phyloP scores from a whole-genome alignment of 2,329 filamentous ascomycete genomes.

The Leptographium radiaticola region DNA sequence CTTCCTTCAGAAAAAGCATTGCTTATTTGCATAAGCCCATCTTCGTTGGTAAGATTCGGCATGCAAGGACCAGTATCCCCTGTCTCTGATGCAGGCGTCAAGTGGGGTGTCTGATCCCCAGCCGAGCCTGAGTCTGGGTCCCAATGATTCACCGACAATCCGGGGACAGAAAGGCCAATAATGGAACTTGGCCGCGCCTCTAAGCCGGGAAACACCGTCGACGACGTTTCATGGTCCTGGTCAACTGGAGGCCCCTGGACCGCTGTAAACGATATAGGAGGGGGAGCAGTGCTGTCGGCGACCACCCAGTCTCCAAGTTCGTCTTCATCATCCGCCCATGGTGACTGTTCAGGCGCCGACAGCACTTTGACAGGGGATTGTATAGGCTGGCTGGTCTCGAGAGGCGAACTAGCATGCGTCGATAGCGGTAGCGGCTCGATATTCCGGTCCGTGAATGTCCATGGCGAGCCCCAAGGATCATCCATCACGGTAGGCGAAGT shows the following conservation, averaged over 20 bases:
- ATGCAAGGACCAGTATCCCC: background rate
- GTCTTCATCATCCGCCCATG: conserved; percentile 28
- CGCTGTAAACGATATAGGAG: conserved; percentile 4
- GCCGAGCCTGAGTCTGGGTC: background rate
- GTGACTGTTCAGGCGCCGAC: conserved; percentile 17
- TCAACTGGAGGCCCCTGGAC: background rate
- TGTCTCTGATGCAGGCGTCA: background rate
- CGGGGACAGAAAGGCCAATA: background rate
- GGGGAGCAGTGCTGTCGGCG: conserved; percentile 14
- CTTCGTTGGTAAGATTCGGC: background rate
- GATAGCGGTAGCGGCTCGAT: conserved; percentile 1
- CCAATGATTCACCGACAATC: background rate
- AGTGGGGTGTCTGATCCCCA: background rate
- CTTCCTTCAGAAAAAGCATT: too few species aligned
- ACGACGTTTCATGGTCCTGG: background rate
- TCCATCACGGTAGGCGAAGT: conserved; percentile 30
- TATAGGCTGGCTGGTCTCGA: conserved; percentile 2
- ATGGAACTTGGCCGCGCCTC: background rate
- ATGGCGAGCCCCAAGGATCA: conserved; percentile 51
- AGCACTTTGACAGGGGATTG: conserved; percentile 14
- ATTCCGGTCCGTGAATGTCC: conserved; percentile 31
- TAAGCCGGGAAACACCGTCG: background rate
- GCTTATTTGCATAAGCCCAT: background rate
- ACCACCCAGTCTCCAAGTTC: conserved; percentile 25
- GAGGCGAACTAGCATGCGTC: background rate